Percentiles rank a stretch among this genome's conserved stretches.
Evolutionary conservation across 2,329 filamentous ascomycete genomes (phyloP).

Genomic region (Colletotrichum spinosum): DNA sequence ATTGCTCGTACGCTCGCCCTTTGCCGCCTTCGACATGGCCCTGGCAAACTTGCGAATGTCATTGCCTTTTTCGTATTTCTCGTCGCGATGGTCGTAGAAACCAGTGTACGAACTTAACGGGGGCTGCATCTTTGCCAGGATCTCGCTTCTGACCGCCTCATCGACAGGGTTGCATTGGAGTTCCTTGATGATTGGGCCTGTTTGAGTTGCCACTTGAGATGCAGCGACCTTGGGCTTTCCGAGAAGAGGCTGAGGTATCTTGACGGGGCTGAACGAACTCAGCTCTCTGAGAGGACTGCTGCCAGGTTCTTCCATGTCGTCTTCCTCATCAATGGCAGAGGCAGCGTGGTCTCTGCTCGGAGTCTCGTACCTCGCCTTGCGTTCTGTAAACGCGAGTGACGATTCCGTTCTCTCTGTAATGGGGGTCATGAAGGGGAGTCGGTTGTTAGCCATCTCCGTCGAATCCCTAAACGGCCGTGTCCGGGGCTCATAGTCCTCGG

Average conservation of each 20-base stretch:
- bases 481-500: constrained; percentile 87
- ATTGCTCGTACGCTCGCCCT: constrained; percentile 73
- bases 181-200: constrained; percentile 84
- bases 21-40: constrained; percentile 67
- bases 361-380: constrained; percentile 37
- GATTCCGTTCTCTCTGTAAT: constrained; percentile 96
- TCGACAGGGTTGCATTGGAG: constrained; percentile 90
- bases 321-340: constrained; percentile 43
- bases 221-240: constrained; percentile 55
- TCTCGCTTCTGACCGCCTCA: constrained; percentile 77
- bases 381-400: constrained; percentile 67
- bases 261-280: constrained; percentile 61
- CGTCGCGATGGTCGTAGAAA: constrained; percentile 78
- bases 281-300: constrained; percentile 82
- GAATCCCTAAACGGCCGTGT: constrained; percentile 85
- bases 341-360: constrained; percentile 44
- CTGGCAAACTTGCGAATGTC: constrained; percentile 89
- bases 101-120: constrained; percentile 80
- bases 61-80: constrained; percentile 72
- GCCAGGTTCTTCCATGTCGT: constrained; percentile 54
- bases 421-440: constrained; percentile 97
- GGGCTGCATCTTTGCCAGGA: constrained; percentile 80
- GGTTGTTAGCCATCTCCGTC: constrained; percentile 84
- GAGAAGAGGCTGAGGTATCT: constrained; percentile 64
- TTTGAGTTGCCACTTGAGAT: constrained; percentile 58